phyloP scores from a whole-genome alignment of 257 asterid genomes.

The Plantago elongata region DNA sequence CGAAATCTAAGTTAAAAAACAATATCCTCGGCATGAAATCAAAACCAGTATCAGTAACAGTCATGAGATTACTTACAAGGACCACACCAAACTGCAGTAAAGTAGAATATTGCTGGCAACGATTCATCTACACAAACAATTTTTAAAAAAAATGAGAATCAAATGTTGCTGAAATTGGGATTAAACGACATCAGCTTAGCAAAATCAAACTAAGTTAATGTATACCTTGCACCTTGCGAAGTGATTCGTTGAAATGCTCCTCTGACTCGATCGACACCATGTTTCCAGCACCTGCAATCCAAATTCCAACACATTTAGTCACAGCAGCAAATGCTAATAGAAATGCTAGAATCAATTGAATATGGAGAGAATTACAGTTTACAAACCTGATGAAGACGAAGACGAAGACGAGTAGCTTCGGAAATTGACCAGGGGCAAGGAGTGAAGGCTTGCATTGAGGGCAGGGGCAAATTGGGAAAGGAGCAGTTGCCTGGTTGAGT shows the following conservation, averaged over 20 bases:
- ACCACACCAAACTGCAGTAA: slow-evolving; percentile 97
- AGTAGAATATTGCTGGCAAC: slow-evolving; percentile 84
- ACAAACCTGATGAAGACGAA: slow-evolving; percentile 51
- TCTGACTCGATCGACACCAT: slow-evolving; percentile 70
- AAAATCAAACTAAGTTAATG: neutral
- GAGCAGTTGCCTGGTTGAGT: slow-evolving; percentile 27
- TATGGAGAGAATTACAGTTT: no score
- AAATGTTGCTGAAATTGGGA: slow-evolving; percentile 5
- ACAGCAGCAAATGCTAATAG: neutral
- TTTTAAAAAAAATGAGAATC: slow-evolving; percentile 17
- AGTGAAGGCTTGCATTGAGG: slow-evolving; percentile 9
- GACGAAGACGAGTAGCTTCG: slow-evolving; percentile 60
- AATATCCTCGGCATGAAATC: neutral
- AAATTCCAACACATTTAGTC: slow-evolving; percentile 14
- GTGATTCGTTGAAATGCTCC: slow-evolving; percentile 66
- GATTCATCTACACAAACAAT: slow-evolving; percentile 61
- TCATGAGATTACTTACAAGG: slow-evolving; percentile 63
- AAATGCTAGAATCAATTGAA: neutral
- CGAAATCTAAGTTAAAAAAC: slow-evolving; percentile 14
- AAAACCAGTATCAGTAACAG: slow-evolving; percentile 4
- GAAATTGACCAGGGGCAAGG: slow-evolving; percentile 17
- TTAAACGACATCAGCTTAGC: neutral
- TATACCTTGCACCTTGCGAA: slow-evolving; percentile 72
- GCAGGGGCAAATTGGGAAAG: slow-evolving; percentile 28
- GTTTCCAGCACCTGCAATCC: slow-evolving; percentile 47